Base-by-base conservation (phyloP, 164 flowering plant genomes). In the Echeveria elegans region DNA sequence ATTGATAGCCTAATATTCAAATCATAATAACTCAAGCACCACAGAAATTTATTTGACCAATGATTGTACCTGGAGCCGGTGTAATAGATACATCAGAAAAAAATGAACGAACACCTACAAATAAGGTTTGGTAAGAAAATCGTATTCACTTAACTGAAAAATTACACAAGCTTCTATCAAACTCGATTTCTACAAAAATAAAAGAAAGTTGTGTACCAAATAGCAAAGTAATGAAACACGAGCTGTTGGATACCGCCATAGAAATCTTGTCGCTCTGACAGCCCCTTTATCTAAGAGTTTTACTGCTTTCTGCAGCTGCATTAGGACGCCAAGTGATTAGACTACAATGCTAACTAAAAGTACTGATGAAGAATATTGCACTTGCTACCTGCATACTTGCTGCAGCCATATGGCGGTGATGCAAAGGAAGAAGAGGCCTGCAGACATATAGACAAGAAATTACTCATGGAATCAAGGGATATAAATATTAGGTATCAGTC, bases 71-170 rank as follows among this genome's bases (percentile, higher is more conserved):
- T 95, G 97, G 72, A 95, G 96, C 63, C 87, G 94, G 80, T 95
- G 99, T 82, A 95, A 71, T 72, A 95, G 78, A 80, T 88, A 90
- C 97, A 95, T 89, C 86, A 95, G 75, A 80, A 95, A 95, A 63
- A 92, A 84, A 77, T 92, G 97, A 40, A 92, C 99, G 79, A 95
- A 95, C n/a, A 95, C 99, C 99, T 95, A 93, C 72, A 70, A 6
- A 5, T 59, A 67, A 31, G 41, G 2, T 63, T 1, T 63, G 53
- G 47, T 36, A 47, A 64, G 69, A 23, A 36, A 66, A 12, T n/a
- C 2, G 9, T 23, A 61, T 15, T 63, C 43, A 18, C 12, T 18
- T 5, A 40, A 36, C 18, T 2, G 45, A 21, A 53, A 26, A 63
- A 50, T 26, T 32, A 62, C 14, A 24, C 29, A 43, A 40, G 7